Percentiles rank a stretch among this genome's conserved stretches.
Evolutionary conservation across 345 rosid species (phyloP).

Genomic region (Brassica incana): DNA sequence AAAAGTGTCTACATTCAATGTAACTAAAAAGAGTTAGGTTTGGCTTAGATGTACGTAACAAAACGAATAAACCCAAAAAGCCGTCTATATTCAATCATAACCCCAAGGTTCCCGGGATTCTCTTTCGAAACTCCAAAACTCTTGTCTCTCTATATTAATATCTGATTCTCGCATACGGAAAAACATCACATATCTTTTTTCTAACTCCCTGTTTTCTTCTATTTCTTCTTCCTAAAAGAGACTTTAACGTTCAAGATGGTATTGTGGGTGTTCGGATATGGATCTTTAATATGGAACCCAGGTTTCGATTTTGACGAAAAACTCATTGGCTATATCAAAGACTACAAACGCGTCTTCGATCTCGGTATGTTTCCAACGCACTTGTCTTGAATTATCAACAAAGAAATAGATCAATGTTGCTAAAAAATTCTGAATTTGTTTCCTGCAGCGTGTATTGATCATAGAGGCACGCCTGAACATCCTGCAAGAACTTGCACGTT

Average conservation of each 20-base stretch:
- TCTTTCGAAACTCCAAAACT: background rate
- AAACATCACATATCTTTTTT: slow-evolving; percentile 2
- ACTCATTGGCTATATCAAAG: slow-evolving; percentile 68
- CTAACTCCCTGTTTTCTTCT: background rate
- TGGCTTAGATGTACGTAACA: background rate
- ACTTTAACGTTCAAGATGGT: slow-evolving; percentile 48
- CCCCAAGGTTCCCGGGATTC: background rate
- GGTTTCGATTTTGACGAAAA: slow-evolving; percentile 88
- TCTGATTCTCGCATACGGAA: background rate
- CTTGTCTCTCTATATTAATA: slow-evolving; percentile 3
- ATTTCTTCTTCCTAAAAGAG: background rate
- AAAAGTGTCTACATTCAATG: slow-evolving; percentile 21
- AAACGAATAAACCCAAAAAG: background rate
- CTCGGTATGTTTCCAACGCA: slow-evolving; percentile 50
- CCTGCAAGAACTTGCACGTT: slow-evolving; percentile 96
- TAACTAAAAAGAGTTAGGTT: background rate
- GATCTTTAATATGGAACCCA: slow-evolving; percentile 96
- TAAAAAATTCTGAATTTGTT: no score
- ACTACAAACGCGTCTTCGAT: slow-evolving; percentile 86
- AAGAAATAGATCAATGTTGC: background rate
- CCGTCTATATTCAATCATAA: slow-evolving; percentile 4
- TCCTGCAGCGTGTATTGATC: slow-evolving; percentile 82
- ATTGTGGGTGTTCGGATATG: slow-evolving; percentile 96
- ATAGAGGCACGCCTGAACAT: slow-evolving; percentile 81
- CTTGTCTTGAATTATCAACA: background rate